A percentile compares a stretch with the other conserved stretches of the same genome.
These are phyloP conservation scores for Candida alai DNA, from an alignment of 805 yeast genomes.

Conservation along the genomic window DNA sequence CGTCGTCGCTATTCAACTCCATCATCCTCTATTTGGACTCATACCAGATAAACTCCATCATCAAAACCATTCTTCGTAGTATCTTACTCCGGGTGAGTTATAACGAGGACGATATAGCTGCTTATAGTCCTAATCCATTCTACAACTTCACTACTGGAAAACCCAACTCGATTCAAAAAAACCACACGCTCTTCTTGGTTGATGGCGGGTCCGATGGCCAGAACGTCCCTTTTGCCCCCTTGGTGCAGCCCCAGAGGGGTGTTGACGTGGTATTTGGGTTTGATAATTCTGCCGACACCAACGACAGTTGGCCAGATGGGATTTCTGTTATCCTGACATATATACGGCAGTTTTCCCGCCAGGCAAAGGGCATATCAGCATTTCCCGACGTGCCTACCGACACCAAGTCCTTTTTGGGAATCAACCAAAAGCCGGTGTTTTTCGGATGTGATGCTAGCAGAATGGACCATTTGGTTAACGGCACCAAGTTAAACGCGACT, in stretches of 20 bases:
- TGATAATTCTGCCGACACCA: conserved; percentile 30
- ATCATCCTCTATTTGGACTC: conserved; percentile 55
- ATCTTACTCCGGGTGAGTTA: conserved; percentile 17
- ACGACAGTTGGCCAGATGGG: conserved; percentile 37
- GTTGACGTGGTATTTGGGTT: conserved; percentile 38
- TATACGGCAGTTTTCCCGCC: conserved; percentile 31
- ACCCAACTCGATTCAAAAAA: conserved; percentile 15
- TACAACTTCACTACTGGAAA: conserved; percentile 33
- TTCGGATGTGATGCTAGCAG: conserved; percentile 77
- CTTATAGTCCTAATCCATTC: conserved; percentile 67
- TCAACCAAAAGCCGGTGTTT: conserved; percentile 69
- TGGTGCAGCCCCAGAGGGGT: conserved; percentile 26
- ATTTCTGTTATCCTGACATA: conserved; percentile 29
- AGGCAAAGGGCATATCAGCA: conserved; percentile 50
- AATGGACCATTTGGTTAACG: conserved; percentile 53
- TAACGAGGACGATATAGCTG: conserved; percentile 48
- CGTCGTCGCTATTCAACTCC: conserved; percentile 76
- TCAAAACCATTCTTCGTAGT: conserved; percentile 20
- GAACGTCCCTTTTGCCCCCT: conserved; percentile 37
- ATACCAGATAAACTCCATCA: conserved; percentile 8
- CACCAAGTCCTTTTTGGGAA: conserved; percentile 58
- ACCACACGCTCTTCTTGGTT: conserved; percentile 26
- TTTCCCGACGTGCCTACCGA: conserved; percentile 81
- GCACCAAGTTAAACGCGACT: conserved; percentile 42
- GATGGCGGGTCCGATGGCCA: conserved; percentile 43